Conservation (phyloP, 345 rosid species). For the Eucalyptus rudis region DNA sequence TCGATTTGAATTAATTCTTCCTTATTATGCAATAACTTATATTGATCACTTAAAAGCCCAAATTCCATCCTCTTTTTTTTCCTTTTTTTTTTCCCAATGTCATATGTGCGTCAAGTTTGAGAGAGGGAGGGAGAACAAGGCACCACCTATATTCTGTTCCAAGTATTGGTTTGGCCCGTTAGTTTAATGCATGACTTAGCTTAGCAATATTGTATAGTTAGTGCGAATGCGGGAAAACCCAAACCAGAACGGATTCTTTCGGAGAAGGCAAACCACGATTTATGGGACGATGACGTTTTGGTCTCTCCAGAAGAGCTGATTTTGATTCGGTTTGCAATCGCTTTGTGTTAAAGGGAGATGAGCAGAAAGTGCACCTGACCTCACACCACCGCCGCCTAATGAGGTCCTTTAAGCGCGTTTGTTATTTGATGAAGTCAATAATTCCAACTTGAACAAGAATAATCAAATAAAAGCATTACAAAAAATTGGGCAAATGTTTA, state of each 20-base stretch:
- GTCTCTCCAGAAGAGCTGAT: background rate
- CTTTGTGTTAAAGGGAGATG: background rate
- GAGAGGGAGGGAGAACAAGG: background rate
- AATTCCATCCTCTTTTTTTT: rapidly evolving
- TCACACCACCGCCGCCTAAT: background rate
- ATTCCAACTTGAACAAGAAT: background rate
- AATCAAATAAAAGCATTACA: background rate
- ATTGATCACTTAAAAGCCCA: background rate
- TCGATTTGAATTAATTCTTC: background rate
- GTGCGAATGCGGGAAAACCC: background rate
- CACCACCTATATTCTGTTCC: background rate
- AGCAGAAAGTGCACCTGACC: background rate
- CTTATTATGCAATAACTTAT: background rate
- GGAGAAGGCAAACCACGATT: background rate
- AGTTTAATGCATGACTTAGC: background rate
- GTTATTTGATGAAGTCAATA: background rate
- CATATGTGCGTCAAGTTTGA: background rate
- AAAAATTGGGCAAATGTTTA: background rate
- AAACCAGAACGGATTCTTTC: background rate
- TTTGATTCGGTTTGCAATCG: background rate
- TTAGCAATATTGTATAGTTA: background rate
- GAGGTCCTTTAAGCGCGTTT: background rate
- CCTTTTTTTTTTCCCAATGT: background rate
- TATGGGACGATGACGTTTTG: no score
- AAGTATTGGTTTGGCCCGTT: background rate